Evolutionary conservation across 2,329 filamentous ascomycete species (phyloP).

Genomic region (Orbilia javanica): DNA sequence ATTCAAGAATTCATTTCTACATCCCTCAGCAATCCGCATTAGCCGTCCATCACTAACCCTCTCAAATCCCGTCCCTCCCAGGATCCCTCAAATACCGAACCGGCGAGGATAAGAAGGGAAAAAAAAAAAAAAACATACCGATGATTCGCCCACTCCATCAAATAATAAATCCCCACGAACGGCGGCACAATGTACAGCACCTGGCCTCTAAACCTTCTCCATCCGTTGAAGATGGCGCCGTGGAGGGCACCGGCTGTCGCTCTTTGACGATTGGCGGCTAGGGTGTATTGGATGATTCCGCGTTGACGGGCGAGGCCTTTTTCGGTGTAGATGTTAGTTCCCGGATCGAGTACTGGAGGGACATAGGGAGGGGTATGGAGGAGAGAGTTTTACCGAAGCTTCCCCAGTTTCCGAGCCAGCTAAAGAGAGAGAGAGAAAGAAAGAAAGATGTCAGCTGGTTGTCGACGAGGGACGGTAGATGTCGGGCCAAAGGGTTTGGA

Average conservation of each 20-base stretch:
- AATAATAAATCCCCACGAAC: slow-evolving; percentile 80
- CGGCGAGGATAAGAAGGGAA: no score
- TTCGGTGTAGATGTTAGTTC: background rate
- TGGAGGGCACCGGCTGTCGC: slow-evolving; percentile 82
- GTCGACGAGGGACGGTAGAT: background rate
- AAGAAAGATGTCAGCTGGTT: slow-evolving; percentile 11
- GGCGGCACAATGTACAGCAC: slow-evolving; percentile 90
- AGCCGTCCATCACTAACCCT: no score
- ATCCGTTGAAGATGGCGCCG: slow-evolving; percentile 94
- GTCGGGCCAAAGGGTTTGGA: no score
- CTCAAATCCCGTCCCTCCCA: background rate
- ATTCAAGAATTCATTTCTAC: slow-evolving; percentile 52
- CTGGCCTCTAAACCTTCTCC: slow-evolving; percentile 85
- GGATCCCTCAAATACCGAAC: background rate
- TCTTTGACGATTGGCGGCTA: slow-evolving; percentile 89
- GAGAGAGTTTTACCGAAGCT: slow-evolving; percentile 52
- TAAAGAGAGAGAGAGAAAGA: background rate
- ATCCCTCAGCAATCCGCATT: background rate
- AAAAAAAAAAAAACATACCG: slow-evolving; percentile 69
- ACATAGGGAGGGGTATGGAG: background rate
- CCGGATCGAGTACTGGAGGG: background rate
- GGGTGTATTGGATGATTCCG: slow-evolving; percentile 76
- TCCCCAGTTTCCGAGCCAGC: slow-evolving; percentile 53
- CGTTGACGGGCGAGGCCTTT: slow-evolving; percentile 42
- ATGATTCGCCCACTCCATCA: slow-evolving; percentile 91